Evolutionary conservation across 2,329 filamentous ascomycete genomes (phyloP).

Genomic region (Aspergillus bombycis): DNA sequence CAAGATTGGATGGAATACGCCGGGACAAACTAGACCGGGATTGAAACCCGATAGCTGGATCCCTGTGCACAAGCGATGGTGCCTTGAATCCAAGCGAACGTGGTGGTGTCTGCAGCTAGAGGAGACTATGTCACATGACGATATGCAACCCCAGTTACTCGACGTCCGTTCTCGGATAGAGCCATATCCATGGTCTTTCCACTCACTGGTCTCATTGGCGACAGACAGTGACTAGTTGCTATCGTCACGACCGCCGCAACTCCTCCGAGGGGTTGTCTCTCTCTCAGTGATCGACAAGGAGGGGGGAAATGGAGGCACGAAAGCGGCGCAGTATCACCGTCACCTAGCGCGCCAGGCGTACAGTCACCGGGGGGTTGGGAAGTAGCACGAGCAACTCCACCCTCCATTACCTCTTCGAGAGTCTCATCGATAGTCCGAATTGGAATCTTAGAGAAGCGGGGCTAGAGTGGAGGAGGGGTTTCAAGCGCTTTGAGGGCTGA

Average conservation of each 20-base stretch:
- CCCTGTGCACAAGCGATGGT: not conserved
- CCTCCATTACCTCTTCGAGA: not conserved
- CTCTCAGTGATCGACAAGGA: not conserved
- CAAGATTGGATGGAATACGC: not conserved
- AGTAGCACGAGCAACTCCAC: not conserved
- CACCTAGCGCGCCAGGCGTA: not conserved
- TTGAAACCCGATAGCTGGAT: not conserved
- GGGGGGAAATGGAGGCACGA: not conserved
- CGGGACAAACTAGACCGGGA: not conserved
- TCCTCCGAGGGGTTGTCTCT: not conserved
- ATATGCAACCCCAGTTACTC: not conserved
- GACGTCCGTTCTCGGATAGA: not conserved
- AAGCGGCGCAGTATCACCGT: not conserved
- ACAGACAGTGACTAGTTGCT: not conserved
- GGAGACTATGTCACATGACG: not conserved
- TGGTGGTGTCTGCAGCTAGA: constrained; percentile 1
- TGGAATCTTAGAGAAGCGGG: not conserved
- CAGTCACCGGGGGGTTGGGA: not conserved
- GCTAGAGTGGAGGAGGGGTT: not conserved
- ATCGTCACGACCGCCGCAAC: not conserved
- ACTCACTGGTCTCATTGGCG: not conserved
- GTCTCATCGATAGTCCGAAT: not conserved
- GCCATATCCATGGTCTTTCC: not conserved
- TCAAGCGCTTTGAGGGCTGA: not conserved
- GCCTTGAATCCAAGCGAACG: constrained; percentile 3